Base-by-base conservation (phyloP, 2,329 filamentous ascomycete genomes). In the Epichloe scottii region DNA sequence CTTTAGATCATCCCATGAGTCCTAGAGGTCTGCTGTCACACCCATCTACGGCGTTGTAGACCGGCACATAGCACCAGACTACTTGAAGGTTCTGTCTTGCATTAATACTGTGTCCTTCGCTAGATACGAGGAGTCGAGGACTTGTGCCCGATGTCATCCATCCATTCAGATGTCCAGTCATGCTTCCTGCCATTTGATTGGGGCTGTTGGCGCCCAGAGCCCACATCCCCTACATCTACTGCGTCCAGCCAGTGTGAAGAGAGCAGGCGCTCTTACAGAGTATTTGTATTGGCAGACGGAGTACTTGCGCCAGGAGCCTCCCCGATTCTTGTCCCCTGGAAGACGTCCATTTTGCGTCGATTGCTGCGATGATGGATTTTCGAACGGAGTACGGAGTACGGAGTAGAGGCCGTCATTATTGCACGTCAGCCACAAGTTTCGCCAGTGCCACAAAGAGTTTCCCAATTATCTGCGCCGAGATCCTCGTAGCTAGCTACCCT, bases 181-280 rank as follows among this genome's bases (percentile, higher is more conserved):
- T 26, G 19, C 38, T 26, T 45, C 14, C 39, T 19, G 19, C 19
- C 33, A 8, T 35, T 17, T 66, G 60, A 67, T 67, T 68, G 65
- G 65, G 44, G 55, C 46, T 57, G 57, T 65, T 66, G 64, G 62
- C 65, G 65, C 65, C 64, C 57, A 55, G 54, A 55, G 59, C 53
- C 51, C 56, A 50, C 53, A 55, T 50, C 56, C 48, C 48, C 48
- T 49, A 37, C 52, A 35, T 51, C 33, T 48, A 52, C 33, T 48
- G 50, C 47, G 26, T 39, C 40, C 42, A 42, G 48, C 49, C 54
- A 53, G 42, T 43, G 41, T 30, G 14, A 43, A 30, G 39, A 7
- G 19, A 11, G 4, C 17, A 11, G 17, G 37, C 37, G 35, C 15
- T 41, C 11, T 41, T 17, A 21, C 21, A 4, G 21, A 21, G 21